Conservation (phyloP, 306 rosid genomes). For the Echinosophora koreensis region DNA sequence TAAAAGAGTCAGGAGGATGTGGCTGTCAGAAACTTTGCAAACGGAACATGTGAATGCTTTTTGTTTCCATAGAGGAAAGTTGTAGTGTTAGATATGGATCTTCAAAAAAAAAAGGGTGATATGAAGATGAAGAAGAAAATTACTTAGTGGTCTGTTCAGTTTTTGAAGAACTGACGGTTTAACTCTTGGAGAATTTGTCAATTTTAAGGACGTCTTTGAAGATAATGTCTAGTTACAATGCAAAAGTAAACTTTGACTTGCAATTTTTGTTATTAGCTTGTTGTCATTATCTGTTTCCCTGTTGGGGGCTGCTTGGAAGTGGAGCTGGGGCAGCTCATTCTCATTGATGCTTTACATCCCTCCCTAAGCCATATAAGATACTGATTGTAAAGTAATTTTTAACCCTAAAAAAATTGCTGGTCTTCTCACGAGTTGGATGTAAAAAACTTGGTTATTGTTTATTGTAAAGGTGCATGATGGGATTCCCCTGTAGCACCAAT, state of each 20-base stretch:
- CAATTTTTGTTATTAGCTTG: background rate
- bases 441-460: conserved; percentile 5
- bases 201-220: background rate
- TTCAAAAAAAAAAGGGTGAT: background rate
- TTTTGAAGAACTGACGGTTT: background rate
- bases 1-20: background rate
- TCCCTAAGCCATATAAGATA: background rate
- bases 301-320: background rate
- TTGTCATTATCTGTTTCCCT: background rate
- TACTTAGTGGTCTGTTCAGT: background rate
- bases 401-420: background rate
- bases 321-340: background rate
- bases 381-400: background rate
- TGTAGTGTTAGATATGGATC: background rate
- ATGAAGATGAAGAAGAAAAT: background rate
- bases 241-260: background rate
- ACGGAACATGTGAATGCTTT: background rate
- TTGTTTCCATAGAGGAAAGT: background rate
- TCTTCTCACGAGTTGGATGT: conserved; percentile 12
- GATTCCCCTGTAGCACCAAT: background rate
- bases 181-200: conserved; percentile 4
- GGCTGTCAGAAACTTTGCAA: conserved; percentile 16
- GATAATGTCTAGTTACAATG: background rate
- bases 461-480: background rate
- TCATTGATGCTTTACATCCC: background rate